Base-by-base conservation (phyloP, 495 filamentous ascomycete species). In the Pseudotulostoma volvatum region DNA sequence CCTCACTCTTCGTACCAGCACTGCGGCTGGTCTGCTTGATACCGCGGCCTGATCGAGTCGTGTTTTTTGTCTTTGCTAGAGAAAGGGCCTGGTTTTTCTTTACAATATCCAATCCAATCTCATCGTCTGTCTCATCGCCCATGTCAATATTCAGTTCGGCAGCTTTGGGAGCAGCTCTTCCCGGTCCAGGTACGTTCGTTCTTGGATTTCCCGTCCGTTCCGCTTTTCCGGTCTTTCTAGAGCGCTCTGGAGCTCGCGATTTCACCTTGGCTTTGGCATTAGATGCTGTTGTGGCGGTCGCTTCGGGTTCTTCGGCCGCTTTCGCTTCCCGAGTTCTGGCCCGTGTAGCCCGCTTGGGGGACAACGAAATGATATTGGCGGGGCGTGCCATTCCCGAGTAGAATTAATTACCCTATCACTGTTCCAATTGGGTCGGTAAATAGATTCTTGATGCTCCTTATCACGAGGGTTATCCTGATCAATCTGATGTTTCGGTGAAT, bases 61-160 rank as follows among this genome's bases (percentile, higher is more conserved):
- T 15, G 16, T 40, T 44, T 1, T 46, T 34, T 15, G 54, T 14
- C 19, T 34, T n/a, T n/a, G n/a, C n/a, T n/a, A n/a, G n/a, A n/a
- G n/a, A n/a, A n/a, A n/a, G n/a, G n/a, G n/a, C n/a, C n/a, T n/a
- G n/a, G n/a, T n/a, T n/a, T n/a, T n/a, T n/a, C 30, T 41, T 39
- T n/a, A 32, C 30, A 14, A 31, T 33, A 41, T 34, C 38, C 11
- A 38, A 21, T 18, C 35, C 28, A 13, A 66, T 48, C 40, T 66
- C 62, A 46, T 65, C 61, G 19, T 65, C 61, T 11, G 57, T 60
- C 15, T 56, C 46, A 13, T 50, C 60, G 17, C 60, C 60, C 1
- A 50, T 43, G 9, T 54, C 53, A 0, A 38, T 39, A 7, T 52
- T 32, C 23, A 28, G 23, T 28, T 28, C 11, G n/a, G 23, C 23